Percentiles rank a stretch among this genome's conserved stretches.
Evolutionary conservation across 1,139 yeast genomes (phyloP).

Genomic region (Pichia sp.): DNA sequence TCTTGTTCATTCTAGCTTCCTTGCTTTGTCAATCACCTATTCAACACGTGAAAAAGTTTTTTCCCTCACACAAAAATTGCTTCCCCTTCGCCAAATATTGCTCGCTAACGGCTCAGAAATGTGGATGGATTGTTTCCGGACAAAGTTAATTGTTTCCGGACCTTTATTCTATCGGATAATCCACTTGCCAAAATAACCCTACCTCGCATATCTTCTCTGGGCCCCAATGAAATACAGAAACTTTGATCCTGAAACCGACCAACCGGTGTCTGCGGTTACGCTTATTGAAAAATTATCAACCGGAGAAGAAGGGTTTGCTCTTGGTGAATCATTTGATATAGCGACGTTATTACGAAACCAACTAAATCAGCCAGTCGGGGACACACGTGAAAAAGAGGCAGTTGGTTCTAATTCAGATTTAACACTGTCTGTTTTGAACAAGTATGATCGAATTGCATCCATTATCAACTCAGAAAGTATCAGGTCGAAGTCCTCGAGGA

Average conservation of each 20-base stretch:
- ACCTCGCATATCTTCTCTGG: not conserved
- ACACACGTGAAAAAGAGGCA: too few relatives aligned
- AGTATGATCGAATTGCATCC: constrained; percentile 27
- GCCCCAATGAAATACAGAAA: constrained; percentile 12
- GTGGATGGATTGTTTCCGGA: too few relatives aligned
- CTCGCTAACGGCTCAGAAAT: too few relatives aligned
- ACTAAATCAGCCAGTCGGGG: too few relatives aligned
- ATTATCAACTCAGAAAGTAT: not conserved
- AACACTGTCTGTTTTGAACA: constrained; percentile 29
- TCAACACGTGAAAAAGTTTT: not conserved
- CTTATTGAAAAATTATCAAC: constrained; percentile 11
- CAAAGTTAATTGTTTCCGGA: too few relatives aligned
- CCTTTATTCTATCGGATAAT: not conserved
- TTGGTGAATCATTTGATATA: not conserved
- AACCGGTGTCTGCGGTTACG: constrained; percentile 12
- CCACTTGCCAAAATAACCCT: not conserved
- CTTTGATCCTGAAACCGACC: constrained; percentile 12
- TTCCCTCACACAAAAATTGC: not conserved
- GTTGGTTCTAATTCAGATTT: constrained; percentile 5
- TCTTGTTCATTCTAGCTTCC: too few relatives aligned
- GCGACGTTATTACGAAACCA: not conserved
- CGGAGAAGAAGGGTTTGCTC: not conserved
- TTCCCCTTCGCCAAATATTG: too few relatives aligned
- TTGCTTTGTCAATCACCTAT: too few relatives aligned
- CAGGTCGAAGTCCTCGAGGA: too few relatives aligned